phyloP scores from a whole-genome alignment of 2,329 filamentous ascomycete genomes.

The Penicillium sp. region DNA sequence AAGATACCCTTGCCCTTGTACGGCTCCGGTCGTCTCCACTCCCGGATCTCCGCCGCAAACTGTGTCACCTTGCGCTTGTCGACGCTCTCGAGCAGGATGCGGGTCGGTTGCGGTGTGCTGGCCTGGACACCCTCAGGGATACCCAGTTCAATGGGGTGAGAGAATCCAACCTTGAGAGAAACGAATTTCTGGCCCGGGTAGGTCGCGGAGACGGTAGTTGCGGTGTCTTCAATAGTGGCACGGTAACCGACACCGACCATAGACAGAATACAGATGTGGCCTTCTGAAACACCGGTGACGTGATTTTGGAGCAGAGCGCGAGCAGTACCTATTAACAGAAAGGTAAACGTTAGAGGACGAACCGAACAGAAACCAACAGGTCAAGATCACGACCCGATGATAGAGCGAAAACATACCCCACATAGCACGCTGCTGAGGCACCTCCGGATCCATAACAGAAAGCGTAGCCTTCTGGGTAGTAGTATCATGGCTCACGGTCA shows the following conservation, averaged over 20 bases:
- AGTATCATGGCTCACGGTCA: slow-evolving; percentile 68
- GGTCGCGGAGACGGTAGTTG: slow-evolving; percentile 62
- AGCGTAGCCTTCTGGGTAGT: slow-evolving; percentile 64
- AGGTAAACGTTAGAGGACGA: neutral
- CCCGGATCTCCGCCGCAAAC: slow-evolving; percentile 84
- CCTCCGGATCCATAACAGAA: slow-evolving; percentile 65
- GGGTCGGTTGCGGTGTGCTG: slow-evolving; percentile 84
- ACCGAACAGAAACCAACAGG: neutral
- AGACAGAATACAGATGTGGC: slow-evolving; percentile 88
- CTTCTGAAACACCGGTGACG: slow-evolving; percentile 92
- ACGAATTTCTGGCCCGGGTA: slow-evolving; percentile 86
- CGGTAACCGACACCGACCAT: slow-evolving; percentile 95
- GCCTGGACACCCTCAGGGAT: slow-evolving; percentile 82
- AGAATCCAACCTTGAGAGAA: slow-evolving; percentile 92
- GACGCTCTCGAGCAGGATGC: slow-evolving; percentile 83
- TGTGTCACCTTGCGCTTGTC: slow-evolving; percentile 85
- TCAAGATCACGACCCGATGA: neutral
- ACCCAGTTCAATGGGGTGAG: slow-evolving; percentile 87
- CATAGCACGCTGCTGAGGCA: slow-evolving; percentile 84
- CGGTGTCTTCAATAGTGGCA: slow-evolving; percentile 77
- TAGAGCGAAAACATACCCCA: slow-evolving; percentile 67
- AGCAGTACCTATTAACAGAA: slow-evolving; percentile 66
- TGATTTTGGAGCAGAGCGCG: slow-evolving; percentile 88
- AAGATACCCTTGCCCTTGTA: slow-evolving; percentile 99
- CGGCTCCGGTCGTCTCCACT: slow-evolving; percentile 89